These are phyloP conservation scores for Fusarium veterinarium DNA, from an alignment of 2,329 filamentous ascomycete genomes.

Conservation along the genomic window DNA sequence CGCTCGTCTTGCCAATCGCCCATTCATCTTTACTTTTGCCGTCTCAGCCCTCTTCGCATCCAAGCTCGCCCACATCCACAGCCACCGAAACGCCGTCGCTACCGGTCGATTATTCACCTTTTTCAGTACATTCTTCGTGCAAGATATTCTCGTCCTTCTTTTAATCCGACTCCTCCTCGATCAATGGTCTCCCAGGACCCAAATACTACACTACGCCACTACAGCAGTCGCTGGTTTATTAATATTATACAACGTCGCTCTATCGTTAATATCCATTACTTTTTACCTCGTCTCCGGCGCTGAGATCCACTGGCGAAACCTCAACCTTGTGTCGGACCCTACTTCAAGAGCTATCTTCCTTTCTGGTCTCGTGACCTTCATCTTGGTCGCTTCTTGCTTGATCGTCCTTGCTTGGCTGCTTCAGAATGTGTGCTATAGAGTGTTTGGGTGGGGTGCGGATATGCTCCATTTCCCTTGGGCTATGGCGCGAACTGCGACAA, in stretches of 20 bases:
- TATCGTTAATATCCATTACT: conserved; percentile 45
- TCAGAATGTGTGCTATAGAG: conserved; percentile 41
- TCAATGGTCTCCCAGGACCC: conserved; percentile 24
- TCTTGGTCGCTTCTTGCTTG: conserved; percentile 31
- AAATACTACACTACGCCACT: conserved; percentile 20
- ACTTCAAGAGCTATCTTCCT: conserved; percentile 49
- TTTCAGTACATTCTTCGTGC: conserved; percentile 50
- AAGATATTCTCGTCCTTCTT: conserved; percentile 49
- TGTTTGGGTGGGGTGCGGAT: conserved; percentile 46
- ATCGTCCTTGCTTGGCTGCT: conserved; percentile 39
- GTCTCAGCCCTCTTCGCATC: conserved; percentile 46
- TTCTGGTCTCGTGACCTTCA: conserved; percentile 48
- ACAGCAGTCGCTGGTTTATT: conserved; percentile 28
- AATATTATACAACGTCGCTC: conserved; percentile 36
- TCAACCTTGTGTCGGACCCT: conserved; percentile 48
- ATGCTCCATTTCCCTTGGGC: conserved; percentile 45
- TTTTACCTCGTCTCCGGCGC: conserved; percentile 50
- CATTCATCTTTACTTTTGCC: conserved; percentile 48
- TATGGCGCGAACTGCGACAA: conserved; percentile 13
- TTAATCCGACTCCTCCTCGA: conserved; percentile 48
- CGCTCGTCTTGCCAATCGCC: conserved; percentile 45
- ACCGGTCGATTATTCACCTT: conserved; percentile 44
- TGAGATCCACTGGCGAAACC: conserved; percentile 52
- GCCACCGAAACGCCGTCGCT: conserved; percentile 47
- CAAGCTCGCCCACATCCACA: conserved; percentile 50